A percentile compares a stretch with the other conserved stretches of the same genome.
phyloP scores from a whole-genome alignment of 306 rosid genomes.

The Dalbergia cultrata region DNA sequence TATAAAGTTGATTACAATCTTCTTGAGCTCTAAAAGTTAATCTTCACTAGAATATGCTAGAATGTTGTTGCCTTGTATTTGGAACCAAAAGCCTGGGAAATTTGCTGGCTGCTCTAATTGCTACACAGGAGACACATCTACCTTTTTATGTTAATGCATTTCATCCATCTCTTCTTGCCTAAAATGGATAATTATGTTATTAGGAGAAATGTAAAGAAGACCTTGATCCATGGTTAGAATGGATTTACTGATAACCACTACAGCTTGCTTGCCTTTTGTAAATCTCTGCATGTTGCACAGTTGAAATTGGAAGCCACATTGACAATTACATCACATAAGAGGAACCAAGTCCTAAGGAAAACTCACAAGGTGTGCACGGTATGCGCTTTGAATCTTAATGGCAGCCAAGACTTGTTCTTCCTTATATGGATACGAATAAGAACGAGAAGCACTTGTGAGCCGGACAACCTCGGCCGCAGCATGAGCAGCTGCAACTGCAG shows the following conservation, averaged over 20 bases:
- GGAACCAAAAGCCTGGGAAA: constrained; percentile 13
- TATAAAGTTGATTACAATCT: neutral
- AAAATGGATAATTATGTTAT: too few relatives aligned
- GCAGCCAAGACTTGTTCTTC: constrained; percentile 68
- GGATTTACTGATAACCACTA: neutral
- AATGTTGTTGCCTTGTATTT: neutral
- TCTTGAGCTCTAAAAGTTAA: too few relatives aligned
- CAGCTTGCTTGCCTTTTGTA: too few relatives aligned
- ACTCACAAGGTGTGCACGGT: constrained; percentile 85
- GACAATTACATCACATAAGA: neutral
- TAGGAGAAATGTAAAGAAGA: too few relatives aligned
- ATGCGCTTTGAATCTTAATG: constrained; percentile 76
- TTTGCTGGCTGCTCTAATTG: neutral
- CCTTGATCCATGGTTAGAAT: neutral
- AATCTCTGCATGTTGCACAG: constrained; percentile 5
- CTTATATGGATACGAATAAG: constrained; percentile 44
- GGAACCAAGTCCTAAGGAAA: constrained; percentile 11
- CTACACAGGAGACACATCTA: too few relatives aligned
- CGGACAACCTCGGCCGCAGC: constrained; percentile 93
- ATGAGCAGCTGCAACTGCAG: constrained; percentile 88
- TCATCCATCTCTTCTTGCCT: too few relatives aligned
- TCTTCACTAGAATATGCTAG: too few relatives aligned
- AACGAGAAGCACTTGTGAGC: constrained; percentile 60
- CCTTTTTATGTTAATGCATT: too few relatives aligned
- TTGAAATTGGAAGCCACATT: constrained; percentile 3